These are phyloP conservation scores for Oryza officinalis DNA, from an alignment of 176 grass and related monocot species.

Conservation along the genomic window DNA sequence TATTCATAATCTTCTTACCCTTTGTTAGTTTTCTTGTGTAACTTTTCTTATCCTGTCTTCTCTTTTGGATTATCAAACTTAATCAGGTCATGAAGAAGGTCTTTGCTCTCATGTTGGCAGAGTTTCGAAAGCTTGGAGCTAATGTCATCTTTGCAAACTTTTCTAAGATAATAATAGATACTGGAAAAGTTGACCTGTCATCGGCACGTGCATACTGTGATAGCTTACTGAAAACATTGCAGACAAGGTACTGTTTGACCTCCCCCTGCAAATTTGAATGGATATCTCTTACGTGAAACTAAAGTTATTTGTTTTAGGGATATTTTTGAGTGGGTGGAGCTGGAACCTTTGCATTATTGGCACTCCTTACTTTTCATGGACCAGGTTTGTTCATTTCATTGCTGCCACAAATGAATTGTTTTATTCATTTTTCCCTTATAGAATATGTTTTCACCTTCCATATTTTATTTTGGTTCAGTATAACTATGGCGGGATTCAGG, in stretches of 20 bases:
- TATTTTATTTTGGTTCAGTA: conserved; percentile 55
- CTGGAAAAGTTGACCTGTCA: conserved; percentile 81
- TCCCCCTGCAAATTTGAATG: conserved; percentile 12
- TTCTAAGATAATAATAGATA: conserved; percentile 98
- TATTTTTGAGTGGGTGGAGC: conserved; percentile 96
- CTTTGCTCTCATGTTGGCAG: conserved; percentile 78
- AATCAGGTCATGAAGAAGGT: conserved; percentile 96
- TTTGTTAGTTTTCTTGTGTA: not conserved
- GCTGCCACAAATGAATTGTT: not conserved
- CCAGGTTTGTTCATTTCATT: conserved; percentile 62
- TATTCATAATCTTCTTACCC: not conserved
- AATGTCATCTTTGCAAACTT: conserved; percentile 90
- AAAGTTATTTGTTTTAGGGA: conserved; percentile 63
- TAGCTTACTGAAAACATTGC: conserved; percentile 87
- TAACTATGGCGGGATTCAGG: conserved; percentile 92
- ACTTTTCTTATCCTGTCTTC: conserved; percentile 31
- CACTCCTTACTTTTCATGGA: conserved; percentile 94
- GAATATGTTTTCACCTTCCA: conserved; percentile 22
- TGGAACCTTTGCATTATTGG: conserved; percentile 95
- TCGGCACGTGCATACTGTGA: conserved; percentile 86
- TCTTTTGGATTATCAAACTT: conserved; percentile 24
- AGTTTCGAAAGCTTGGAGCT: conserved; percentile 87
- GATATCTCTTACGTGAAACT: conserved; percentile 15
- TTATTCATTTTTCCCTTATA: not conserved
- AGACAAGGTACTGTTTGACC: conserved; percentile 70